These are phyloP conservation scores for Brettanomyces sp. DNA, from an alignment of 805 yeast species.

Conservation along the genomic window DNA sequence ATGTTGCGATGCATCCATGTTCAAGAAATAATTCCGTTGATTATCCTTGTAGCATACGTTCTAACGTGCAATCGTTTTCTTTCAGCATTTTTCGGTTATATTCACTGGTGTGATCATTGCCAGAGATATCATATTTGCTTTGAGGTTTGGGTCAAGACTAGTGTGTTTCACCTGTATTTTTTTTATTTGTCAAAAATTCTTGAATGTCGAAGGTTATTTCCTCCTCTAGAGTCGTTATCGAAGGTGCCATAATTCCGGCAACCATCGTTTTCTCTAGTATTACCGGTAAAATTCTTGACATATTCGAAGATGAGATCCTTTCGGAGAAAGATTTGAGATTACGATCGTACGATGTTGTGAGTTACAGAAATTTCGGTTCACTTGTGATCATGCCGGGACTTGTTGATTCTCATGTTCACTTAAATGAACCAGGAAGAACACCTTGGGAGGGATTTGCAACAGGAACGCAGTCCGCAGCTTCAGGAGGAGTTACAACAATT, in stretches of 20 bases:
- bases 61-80: too few relatives aligned
- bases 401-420: conserved; percentile 88
- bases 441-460: conserved; percentile 99
- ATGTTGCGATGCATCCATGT: too few relatives aligned
- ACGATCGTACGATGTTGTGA: conserved; percentile 29
- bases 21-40: too few relatives aligned
- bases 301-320: conserved; percentile 31
- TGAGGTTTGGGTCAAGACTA: too few relatives aligned
- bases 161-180: too few relatives aligned
- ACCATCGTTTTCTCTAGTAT: conserved; percentile 52
- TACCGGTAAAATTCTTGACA: conserved; percentile 50
- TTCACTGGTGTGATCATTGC: too few relatives aligned
- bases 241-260: conserved; percentile 41
- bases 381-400: conserved; percentile 75
- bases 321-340: conserved; percentile 31
- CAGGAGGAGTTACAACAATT: conserved; percentile 95
- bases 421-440: conserved; percentile 96
- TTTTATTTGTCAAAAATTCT: neutral
- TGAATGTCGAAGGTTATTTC: conserved; percentile 54
- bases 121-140: too few relatives aligned
- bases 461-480: conserved; percentile 89
- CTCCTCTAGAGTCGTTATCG: conserved; percentile 48
- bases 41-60: too few relatives aligned
- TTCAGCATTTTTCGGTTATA: too few relatives aligned
- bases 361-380: conserved; percentile 51